Evolutionary conservation across 148 eudicot species (phyloP).

Genomic region (Vaccinium macrocarpon): DNA sequence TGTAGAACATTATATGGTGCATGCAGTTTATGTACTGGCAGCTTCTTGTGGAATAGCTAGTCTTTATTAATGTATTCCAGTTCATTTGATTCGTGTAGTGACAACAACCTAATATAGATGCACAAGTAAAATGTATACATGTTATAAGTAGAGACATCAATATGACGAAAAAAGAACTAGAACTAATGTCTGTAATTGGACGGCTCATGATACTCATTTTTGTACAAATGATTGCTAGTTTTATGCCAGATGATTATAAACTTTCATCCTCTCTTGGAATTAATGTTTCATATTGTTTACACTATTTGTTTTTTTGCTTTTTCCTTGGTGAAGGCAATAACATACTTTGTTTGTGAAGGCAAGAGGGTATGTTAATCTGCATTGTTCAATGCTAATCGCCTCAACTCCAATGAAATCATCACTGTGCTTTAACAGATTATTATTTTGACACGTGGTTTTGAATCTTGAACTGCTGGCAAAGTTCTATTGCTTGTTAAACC

Average conservation of each 20-base stretch:
- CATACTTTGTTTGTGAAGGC: neutral
- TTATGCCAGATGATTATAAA: neutral
- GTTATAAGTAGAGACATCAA: neutral
- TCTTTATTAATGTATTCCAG: neutral
- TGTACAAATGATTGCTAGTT: neutral
- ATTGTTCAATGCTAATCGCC: neutral
- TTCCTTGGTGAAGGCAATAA: neutral
- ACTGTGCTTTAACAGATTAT: neutral
- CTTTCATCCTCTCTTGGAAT: neutral
- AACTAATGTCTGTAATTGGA: neutral
- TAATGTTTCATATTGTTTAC: neutral
- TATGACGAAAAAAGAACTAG: neutral
- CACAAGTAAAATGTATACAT: neutral
- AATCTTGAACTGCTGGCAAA: neutral
- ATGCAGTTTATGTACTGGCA: neutral
- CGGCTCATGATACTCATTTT: neutral
- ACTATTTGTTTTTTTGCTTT: neutral
- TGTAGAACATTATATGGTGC: neutral
- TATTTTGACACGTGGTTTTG: neutral
- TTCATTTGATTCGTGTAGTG: neutral
- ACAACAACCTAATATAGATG: neutral
- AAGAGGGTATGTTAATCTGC: neutral
- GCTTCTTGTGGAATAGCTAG: neutral
- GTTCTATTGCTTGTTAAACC: neutral
- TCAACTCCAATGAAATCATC: neutral